These are phyloP conservation scores for Platanthera zijinensis DNA, from an alignment of 106 monocot genomes.

Conservation along the genomic window DNA sequence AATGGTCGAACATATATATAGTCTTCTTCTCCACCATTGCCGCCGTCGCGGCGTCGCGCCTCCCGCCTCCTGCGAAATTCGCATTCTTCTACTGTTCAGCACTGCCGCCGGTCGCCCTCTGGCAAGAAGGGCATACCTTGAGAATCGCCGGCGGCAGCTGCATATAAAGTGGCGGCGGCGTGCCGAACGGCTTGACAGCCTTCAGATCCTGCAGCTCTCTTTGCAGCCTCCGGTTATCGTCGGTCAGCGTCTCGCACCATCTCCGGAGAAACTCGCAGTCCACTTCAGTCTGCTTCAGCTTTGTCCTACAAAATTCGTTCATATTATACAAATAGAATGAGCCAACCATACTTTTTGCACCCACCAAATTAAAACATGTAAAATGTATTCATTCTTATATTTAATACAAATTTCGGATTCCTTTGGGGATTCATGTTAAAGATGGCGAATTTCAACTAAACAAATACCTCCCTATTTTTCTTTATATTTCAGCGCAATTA, in stretches of 20 bases:
- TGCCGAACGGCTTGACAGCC: constrained; percentile 11
- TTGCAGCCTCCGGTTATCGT: constrained; percentile 50
- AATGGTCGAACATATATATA: constrained; percentile 5
- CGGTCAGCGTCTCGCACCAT: constrained; percentile 44
- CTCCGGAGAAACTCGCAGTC: constrained; percentile 50
- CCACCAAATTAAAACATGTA: no score
- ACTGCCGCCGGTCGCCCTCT: constrained; percentile 10
- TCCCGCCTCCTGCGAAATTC: not conserved
- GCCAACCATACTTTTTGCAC: not conserved
- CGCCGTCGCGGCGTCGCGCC: no score
- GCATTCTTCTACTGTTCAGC: not conserved
- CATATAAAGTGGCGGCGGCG: constrained; percentile 5
- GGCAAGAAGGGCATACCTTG: constrained; percentile 40
- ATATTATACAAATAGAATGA: not conserved
- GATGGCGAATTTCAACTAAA: no score
- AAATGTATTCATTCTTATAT: no score
- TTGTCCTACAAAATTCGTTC: constrained; percentile 24
- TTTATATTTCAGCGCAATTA: no score
- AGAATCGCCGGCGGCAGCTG: constrained; percentile 11
- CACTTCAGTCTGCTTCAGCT: constrained; percentile 55
- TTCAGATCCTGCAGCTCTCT: constrained; percentile 45
- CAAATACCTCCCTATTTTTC: no score
- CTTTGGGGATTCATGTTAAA: no score
- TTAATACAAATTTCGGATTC: no score
- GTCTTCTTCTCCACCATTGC: constrained; percentile 2